Evolutionary conservation across 352 stramenopile genomes (phyloP).

Genomic region (Pythium apleroticum): DNA sequence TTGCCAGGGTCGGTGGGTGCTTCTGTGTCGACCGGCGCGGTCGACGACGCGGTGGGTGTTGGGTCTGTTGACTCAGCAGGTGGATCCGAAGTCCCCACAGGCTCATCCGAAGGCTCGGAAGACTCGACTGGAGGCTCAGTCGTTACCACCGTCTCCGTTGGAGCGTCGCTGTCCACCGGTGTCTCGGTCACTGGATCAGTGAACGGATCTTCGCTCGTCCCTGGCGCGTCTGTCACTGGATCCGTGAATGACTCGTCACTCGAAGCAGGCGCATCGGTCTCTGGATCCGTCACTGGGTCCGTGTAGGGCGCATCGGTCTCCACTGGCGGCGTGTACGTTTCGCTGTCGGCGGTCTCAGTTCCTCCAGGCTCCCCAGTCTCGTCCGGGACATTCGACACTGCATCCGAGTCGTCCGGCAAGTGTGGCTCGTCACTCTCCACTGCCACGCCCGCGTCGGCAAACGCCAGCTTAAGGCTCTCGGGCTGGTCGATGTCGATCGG

Average conservation of each 20-base stretch:
- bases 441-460: not conserved
- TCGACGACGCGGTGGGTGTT: too few relatives aligned
- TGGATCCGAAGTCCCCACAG: not conserved
- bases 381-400: not conserved
- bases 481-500: slow-evolving; percentile 21
- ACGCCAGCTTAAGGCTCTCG: not conserved
- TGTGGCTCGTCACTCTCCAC: not conserved
- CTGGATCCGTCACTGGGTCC: not conserved
- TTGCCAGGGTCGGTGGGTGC: not conserved
- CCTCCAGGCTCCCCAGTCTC: not conserved
- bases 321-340: not conserved
- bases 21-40: not conserved
- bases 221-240: too few relatives aligned
- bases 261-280: too few relatives aligned
- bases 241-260: too few relatives aligned
- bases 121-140: not conserved
- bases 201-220: not conserved
- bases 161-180: not conserved
- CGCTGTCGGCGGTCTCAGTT: not conserved
- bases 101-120: not conserved
- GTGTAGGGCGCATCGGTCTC: not conserved
- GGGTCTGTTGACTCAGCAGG: not conserved
- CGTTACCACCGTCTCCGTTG: not conserved
- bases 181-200: not conserved
- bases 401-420: not conserved